Base-by-base conservation (phyloP, 1,139 yeast genomes). In the Debaryomyces nepalensis region DNA sequence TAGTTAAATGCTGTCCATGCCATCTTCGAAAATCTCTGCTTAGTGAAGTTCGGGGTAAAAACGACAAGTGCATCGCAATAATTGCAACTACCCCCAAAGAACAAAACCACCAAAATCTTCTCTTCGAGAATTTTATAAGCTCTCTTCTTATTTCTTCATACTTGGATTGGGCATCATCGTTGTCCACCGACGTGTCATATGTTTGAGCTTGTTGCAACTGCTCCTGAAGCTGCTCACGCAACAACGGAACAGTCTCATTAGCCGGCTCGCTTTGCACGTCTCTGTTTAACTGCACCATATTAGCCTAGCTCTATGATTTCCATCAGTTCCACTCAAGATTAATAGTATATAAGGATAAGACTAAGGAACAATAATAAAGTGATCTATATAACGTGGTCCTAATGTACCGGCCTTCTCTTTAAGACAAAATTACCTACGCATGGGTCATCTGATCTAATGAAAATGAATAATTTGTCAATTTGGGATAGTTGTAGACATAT, bases 31-130 rank as follows among this genome's bases (percentile, higher is more conserved):
- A 81, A 61, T 91, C 98, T 49, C 97, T 72, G 41, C 87, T 81
- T 14, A 89, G 68, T 1, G 97, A 87, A 1, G 98, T 89, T 45
- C 97, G 66, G 1, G 97, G 97, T 21, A 90, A 70, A 58, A 91
- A 91, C 1, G 87, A 81, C 39, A 89, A 68, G 42, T 86, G 80
- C 53, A 86, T 79, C 3, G 81, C 69, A 9, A 81, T 64, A 35
- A 79, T 66, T 43, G 77, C 81, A 5, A 75, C 55, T 37, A 77
- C 53, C 11, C 87, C 90, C 39, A 79, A 61, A n/a, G 73, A 66
- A 55, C 75, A 67, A 49, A 79, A 75, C 53, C 79, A 73, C 57
- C 78, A 70, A 43, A 84, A 79, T 26, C 86, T 62, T 30, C 55
- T 45, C 51, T 58, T 59, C 22, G 66, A 55, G 39, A 63, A 58